Evolutionary conservation across 2,329 filamentous ascomycete species (phyloP).

Genomic region (Venturiaceae sp.): DNA sequence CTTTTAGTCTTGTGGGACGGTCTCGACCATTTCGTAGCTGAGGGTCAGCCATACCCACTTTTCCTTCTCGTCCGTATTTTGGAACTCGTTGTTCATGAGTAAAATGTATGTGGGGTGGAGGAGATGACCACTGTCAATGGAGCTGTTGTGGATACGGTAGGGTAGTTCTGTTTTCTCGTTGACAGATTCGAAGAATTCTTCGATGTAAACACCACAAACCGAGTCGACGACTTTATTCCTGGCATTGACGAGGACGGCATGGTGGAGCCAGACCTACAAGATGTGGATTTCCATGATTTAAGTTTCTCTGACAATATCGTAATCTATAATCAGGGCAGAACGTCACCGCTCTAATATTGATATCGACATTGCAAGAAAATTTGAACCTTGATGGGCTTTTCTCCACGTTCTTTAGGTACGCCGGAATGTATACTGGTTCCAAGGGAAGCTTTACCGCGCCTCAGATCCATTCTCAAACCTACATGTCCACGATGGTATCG

Average conservation of each 20-base stretch:
- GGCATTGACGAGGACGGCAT: background rate
- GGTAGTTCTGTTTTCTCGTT: background rate
- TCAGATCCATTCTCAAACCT: no score
- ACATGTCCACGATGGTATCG: no score
- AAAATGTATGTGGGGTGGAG: background rate
- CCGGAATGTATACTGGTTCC: no score
- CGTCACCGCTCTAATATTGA: no score
- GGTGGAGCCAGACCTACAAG: slow-evolving; percentile 3
- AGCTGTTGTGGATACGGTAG: background rate
- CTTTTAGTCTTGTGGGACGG: background rate
- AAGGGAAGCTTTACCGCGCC: no score
- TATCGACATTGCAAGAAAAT: no score
- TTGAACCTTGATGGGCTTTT: no score
- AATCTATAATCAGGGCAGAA: no score
- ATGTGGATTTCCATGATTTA: no score
- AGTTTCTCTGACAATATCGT: no score
- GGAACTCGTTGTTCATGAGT: background rate
- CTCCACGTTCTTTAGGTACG: no score
- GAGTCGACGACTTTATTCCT: background rate
- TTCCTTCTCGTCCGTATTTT: background rate
- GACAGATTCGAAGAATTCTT: background rate
- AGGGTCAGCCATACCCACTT: slow-evolving; percentile 4
- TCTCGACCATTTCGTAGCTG: background rate
- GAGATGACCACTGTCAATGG: background rate
- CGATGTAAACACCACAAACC: background rate